Base-by-base conservation (phyloP, 2,329 filamentous ascomycete species). In the Paraphaeosphaeria minitans region DNA sequence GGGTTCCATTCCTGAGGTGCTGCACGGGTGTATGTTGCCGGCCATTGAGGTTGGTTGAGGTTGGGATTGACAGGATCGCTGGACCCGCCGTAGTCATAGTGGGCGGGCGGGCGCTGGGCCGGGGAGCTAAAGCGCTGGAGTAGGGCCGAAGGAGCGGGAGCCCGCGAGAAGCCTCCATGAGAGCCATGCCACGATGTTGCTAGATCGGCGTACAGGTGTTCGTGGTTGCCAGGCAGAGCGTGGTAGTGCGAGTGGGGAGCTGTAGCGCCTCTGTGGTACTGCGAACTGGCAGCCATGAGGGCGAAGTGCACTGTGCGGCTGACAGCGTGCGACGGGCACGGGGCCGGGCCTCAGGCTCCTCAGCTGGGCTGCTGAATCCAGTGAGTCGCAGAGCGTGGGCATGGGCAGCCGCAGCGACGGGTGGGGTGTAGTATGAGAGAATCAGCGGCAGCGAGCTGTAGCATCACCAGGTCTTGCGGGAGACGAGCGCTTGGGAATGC, bases 241-340 rank as follows among this genome's bases (percentile, higher is more conserved):
- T 65, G 68, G 67, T 70, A 70, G 66, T 70, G 71, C 62, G 69
- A 68, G 55, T 64, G 35, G 27, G 43, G 64, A 55, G 64, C 60
- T 61, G 63, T 51, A 60, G 67, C 65, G 66, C 63, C 66, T 62
- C 68, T 63, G 70, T 72, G 69, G 61, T 71, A 67, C 64, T 72
- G 65, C 56, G 69, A 66, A 54, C 61, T 71, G 66, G 70, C 62
- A 47, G 69, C 66, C 69, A 72, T 72, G 62, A 61, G 60, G 61
- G 55, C 41, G 41, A 19, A 21, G 39, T 9, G 53, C n/a, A 22
- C 9, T 16, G 27, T 14, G 66, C 58, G 64, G 66, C 65, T 69
- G 68, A 63, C 65, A 53, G 64, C 60, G 68, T 67, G 61, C 61
- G 53, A 66, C 66, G 63, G 66, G 57, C 58, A 59, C 24, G 14